Base-by-base conservation (phyloP, 1,284 basidiomycete genomes). In the Puccinia brachypodii region DNA sequence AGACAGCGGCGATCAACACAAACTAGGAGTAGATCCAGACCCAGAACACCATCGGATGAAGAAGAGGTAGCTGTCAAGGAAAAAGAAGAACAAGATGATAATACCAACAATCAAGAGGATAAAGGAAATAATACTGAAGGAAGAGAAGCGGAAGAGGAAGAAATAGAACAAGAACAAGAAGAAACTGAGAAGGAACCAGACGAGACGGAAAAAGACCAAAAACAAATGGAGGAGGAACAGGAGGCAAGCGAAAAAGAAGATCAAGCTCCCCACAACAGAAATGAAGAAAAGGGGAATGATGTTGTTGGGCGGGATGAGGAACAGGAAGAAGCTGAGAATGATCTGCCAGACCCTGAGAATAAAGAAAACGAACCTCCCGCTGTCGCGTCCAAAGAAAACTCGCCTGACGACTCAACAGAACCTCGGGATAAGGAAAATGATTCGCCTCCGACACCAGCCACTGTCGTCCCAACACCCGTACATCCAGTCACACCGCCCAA, bases 231-330 rank as follows among this genome's bases (percentile, higher is more conserved):
- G 44, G 82, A 83, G 0, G 82, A 77, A 40, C 83, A 83, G 2
- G 84, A 83, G 4, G 81, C 80, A 22, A 19, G 16, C 3, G 50
- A 53, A 53, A 82, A 81, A 9, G 83, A 83, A 28, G 82, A 83
- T 7, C 83, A 83, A 7, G 84, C 83, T 33, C n/a, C n/a, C n/a
- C n/a, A n/a, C n/a, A n/a, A n/a, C n/a, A 22, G 50, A 53, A 53
- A 53, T 11, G 50, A 53, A 53, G 85, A 83, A 31, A 84, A 84
- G 58, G 83, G 83, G 31, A 81, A 36, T 38, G 68, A 28, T 28
- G 36, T 71, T 13, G 79, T 76, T 0, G 79, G 71, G 38, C 28
- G 36, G 3, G 40, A 62, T 16, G 68, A 71, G 25, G n/a, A 31
- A 38, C 66, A 50, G 22, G 69, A 60, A 16, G 47, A 42, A 31